Evolutionary conservation across 352 stramenopile species (phyloP), one percentile per base, ranked within the genome.

Genomic region (Thraustochytrium striatum): DNA sequence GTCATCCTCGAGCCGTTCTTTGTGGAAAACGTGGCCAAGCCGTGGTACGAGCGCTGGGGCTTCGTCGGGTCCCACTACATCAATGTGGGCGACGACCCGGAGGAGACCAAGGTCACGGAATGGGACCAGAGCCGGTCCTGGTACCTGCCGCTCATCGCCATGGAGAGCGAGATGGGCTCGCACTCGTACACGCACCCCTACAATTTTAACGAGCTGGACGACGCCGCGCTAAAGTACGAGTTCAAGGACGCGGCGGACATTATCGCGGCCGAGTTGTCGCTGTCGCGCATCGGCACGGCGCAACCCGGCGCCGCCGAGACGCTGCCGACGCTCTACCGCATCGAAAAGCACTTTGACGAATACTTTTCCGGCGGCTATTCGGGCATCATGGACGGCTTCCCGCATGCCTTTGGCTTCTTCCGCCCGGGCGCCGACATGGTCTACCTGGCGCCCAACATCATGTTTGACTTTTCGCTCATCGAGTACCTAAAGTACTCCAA

Each of bases 131-230:
- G 35, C 25, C 0, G 38, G 9, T 8, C 69, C 25, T 38, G 44
- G 25, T 79, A 69, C 47, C n/a, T 50, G 3, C 32, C 59, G 35
- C 53, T 65, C 69, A 55, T 79, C 30, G 69, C 35, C 16, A 21
- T 57, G 16, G 50, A 69, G 33, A 69, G 32, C 69, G 69, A 79
- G 69, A 58, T 79, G 19, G 69, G 47, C n/a, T 72, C 69, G 28
- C 69, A 79, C 57, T 79, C 69, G 5, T 79, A 65, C 69, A 79
- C 69, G 8, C 69, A 79, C 50, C 69, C 69, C n/a, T 21, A 79
- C 21, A 35, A 79, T 38, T 72, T 79, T 52, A 55, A 52, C 11
- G 21, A 44, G 3, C 69, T 79, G 32, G 21, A 33, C 21, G 69
- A 79, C 39, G 11, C 50, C 30, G 52, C 72, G 25, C 69, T 79